phyloP scores from a whole-genome alignment of 1,139 yeast genomes.

The Meyerozyma elateridarum region DNA sequence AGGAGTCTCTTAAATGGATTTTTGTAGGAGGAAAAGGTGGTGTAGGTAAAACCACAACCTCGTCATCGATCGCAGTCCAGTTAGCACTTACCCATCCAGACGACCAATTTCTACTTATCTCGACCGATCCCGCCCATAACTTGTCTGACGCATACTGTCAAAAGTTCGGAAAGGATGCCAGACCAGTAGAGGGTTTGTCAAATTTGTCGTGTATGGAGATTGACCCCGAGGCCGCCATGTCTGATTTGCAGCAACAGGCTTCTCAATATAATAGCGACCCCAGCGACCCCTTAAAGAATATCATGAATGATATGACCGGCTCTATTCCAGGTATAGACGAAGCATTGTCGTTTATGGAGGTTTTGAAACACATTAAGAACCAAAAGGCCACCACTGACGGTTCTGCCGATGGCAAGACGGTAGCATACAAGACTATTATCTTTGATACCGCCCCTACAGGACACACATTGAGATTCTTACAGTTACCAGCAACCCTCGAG shows the following conservation, averaged over 20 bases:
- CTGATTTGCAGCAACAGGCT: constrained; percentile 72
- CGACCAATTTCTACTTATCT: constrained; percentile 80
- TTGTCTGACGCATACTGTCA: constrained; percentile 97
- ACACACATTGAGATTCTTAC: constrained; percentile 90
- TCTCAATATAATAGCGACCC: constrained; percentile 53
- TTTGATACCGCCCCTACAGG: constrained; percentile 99
- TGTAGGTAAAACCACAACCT: constrained; percentile 96
- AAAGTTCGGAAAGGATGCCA: constrained; percentile 94
- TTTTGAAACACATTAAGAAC: constrained; percentile 87
- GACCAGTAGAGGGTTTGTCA: constrained; percentile 81
- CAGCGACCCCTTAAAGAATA: constrained; percentile 58
- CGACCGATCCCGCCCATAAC: constrained; percentile 98
- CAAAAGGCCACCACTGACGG: constrained; percentile 44
- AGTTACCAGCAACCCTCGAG: constrained; percentile 86
- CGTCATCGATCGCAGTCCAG: constrained; percentile 92
- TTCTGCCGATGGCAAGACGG: constrained; percentile 31
- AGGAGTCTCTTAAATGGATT: constrained; percentile 84
- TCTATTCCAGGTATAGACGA: constrained; percentile 98
- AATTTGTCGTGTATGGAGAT: constrained; percentile 97
- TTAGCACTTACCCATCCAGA: constrained; percentile 74
- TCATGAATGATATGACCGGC: constrained; percentile 90
- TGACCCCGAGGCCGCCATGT: constrained; percentile 92
- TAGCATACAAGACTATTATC: constrained; percentile 76
- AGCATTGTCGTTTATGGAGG: constrained; percentile 96
- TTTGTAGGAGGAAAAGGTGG: constrained; percentile 99